Evolutionary conservation across 202 grass and related monocot genomes (phyloP), one percentile per base, ranked within the genome.

Genomic region (Brachypodium distachyon): DNA sequence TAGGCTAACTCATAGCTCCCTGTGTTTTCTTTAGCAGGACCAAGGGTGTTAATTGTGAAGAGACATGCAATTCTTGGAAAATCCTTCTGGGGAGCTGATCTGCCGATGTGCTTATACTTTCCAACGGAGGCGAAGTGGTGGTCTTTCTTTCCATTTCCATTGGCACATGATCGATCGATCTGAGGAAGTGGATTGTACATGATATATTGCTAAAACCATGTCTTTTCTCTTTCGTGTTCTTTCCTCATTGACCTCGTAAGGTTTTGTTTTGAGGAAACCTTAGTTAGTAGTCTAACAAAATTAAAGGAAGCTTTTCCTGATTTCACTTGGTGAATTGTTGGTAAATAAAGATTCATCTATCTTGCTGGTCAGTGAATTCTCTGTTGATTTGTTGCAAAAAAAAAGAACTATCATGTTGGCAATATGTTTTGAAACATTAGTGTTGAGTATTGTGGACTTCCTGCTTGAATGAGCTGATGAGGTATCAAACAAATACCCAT

Each of bases 181-280:
- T 68, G 41, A 68, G 46, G 41, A 68, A 68, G 65, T 68, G 42
- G 8, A 41, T 17, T 88, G 86, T 88, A 81, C 29, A 84, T 84
- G 83, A 76, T 70, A 54, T 43, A 39, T 63, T 53, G 39, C 17
- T 54, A 67, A 12, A 67, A 44, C 0, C 25, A 60, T 73, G 4
- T 8, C 36, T 0, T 17, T 65, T 66, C 34, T 49, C n/a, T 11
- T 62, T 41, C 44, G 33, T 51, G 26, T 51, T 7, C 10, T 18
- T 26, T 47, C 21, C 21, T 19, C 26, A 31, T 27, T 43, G 49
- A 25, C 53, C 21, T 55, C 3, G 14, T 29, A 26, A 46, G 64
- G 25, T 46, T 46, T 27, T 46, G 64, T 27, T 18, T 47, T 12
- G 8, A 68, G 65, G 65, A 68, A 68, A 47, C 41, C 14, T 48